phyloP scores from a whole-genome alignment of 2,329 filamentous ascomycete species.

The Calonectria pseudoturangicola region DNA sequence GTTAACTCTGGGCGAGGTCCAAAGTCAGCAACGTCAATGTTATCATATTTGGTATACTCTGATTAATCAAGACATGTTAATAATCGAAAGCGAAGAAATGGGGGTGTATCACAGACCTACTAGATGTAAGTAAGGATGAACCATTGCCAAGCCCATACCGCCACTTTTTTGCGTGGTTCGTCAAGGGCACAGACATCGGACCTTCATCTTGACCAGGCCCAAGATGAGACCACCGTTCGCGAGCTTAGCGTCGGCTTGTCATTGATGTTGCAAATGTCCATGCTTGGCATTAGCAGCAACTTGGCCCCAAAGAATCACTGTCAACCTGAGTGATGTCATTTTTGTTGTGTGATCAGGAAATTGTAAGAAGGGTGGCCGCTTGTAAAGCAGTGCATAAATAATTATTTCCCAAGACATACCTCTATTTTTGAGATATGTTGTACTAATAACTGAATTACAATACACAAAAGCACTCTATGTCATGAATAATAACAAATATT shows the following conservation, averaged over 20 bases:
- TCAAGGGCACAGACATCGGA: background rate
- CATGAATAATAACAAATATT: background rate
- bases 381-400: too few relatives aligned
- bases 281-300: too few relatives aligned
- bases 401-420: too few relatives aligned
- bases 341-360: too few relatives aligned
- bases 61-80: background rate
- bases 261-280: background rate
- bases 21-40: background rate
- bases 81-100: background rate
- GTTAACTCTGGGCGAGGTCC: background rate
- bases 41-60: background rate
- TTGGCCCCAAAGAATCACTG: too few relatives aligned
- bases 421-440: too few relatives aligned
- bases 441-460: too few relatives aligned
- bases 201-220: background rate
- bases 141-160: background rate
- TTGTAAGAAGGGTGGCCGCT: too few relatives aligned
- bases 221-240: slow-evolving; percentile 14
- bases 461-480: too few relatives aligned
- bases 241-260: background rate
- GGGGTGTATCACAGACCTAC: background rate
- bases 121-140: background rate
- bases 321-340: too few relatives aligned
- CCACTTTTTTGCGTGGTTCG: background rate